Conservation (phyloP, 129 eudicot genomes). For the Artemisia argyi region DNA sequence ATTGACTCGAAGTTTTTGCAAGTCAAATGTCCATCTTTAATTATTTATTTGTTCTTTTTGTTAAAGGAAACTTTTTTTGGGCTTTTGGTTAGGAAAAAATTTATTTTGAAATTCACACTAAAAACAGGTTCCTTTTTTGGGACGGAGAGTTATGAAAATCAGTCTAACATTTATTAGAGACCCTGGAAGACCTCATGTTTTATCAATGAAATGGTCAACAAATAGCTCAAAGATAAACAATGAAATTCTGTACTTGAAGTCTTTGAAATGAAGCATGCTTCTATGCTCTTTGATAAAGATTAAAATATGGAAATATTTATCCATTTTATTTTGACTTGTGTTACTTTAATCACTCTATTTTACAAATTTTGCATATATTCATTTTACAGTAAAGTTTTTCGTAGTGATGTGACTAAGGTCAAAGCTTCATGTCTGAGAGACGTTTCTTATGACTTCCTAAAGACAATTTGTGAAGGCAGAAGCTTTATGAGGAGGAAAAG, state of each 20-base stretch:
- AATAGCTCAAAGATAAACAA: constrained; percentile 8
- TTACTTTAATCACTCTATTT: constrained; percentile 26
- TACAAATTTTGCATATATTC: constrained; percentile 30
- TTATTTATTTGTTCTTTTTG: too few species aligned
- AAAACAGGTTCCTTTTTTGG: not conserved
- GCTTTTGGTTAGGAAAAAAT: not conserved
- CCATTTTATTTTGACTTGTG: constrained; percentile 14
- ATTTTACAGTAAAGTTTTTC: constrained; percentile 30
- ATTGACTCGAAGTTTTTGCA: too few species aligned
- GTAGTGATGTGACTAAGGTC: constrained; percentile 28
- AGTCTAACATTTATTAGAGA: not conserved
- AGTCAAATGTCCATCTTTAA: too few species aligned
- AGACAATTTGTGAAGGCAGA: constrained; percentile 34
- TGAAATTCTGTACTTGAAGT: constrained; percentile 5
- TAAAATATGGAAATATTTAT: constrained; percentile 4
- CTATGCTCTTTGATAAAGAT: constrained; percentile 16
- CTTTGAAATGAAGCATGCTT: constrained; percentile 25
- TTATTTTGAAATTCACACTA: constrained; percentile 14
- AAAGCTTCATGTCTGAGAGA: constrained; percentile 35
- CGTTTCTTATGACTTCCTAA: constrained; percentile 18
- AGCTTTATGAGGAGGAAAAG: constrained; percentile 16
- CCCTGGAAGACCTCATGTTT: not conserved
- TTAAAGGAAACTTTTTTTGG: too few species aligned
- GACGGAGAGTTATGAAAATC: constrained; percentile 1
- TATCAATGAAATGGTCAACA: constrained; percentile 4